phyloP scores from a whole-genome alignment of 2,329 filamentous ascomycete genomes.

The Fusarium foetens region DNA sequence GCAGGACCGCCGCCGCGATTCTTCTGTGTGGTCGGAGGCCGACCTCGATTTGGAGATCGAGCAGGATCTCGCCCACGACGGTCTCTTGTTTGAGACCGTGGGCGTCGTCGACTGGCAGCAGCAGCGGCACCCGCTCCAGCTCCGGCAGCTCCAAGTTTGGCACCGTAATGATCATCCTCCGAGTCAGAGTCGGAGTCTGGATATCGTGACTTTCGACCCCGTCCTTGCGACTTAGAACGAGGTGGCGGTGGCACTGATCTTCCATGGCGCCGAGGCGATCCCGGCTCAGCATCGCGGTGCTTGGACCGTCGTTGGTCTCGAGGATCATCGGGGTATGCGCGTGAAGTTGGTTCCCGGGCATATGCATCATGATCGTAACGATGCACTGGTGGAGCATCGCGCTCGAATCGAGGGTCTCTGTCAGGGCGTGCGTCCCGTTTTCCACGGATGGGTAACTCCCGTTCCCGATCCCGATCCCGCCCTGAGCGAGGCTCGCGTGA shows the following conservation, averaged over 20 bases:
- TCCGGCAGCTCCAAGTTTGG: constrained; percentile 5
- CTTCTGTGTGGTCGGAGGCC: constrained; percentile 35
- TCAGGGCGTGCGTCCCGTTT: constrained; percentile 19
- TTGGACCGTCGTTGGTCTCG: constrained; percentile 9
- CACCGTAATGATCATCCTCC: constrained; percentile 24
- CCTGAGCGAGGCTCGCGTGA: constrained; percentile 19
- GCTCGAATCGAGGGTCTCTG: constrained; percentile 19
- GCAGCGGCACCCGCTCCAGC: constrained; percentile 17
- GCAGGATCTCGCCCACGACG: constrained; percentile 16
- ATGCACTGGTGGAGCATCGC: constrained; percentile 8
- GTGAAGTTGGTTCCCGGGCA: constrained; percentile 1
- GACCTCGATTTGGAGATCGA: constrained; percentile 39
- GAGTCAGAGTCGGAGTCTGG: constrained; percentile 33
- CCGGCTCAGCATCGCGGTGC: constrained; percentile 12
- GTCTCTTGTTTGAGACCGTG: constrained; percentile 41
- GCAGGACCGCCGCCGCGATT: constrained; percentile 24
- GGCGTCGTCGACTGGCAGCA: constrained; percentile 28
- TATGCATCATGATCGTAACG: constrained; percentile 22
- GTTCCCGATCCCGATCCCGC: constrained; percentile 21
- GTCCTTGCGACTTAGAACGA: constrained; percentile 27
- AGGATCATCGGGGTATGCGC: constrained; percentile 3
- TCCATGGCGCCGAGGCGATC: constrained; percentile 33
- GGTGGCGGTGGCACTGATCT: constrained; percentile 18
- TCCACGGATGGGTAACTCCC: constrained; percentile 16
- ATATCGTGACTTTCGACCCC: constrained; percentile 23